Evolutionary conservation across 441 rosid species (phyloP), one percentile per base, ranked within the genome.

Genomic region (Hura crepitans): DNA sequence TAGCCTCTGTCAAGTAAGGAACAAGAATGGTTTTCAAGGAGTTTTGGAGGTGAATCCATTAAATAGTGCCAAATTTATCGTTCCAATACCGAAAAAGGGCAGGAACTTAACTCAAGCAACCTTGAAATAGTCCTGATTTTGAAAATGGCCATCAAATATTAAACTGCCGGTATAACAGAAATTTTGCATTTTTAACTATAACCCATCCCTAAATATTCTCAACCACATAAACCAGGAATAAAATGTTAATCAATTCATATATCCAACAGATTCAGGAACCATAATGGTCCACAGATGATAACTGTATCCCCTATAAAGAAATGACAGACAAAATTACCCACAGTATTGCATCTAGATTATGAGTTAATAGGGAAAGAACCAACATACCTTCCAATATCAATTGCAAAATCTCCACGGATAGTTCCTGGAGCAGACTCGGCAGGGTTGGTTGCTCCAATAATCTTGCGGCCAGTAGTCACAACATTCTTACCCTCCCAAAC

Each of bases 381-480:
- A 39, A 9, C 6, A 54, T 70, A 86, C 96, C 96, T 90, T 66
- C 98, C 98, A 75, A 89, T 88, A 55, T 91, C 96, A 71, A 93
- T 86, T 0, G 98, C 93, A 50, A 73, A 88, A 70, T 93, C 98
- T 4, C 98, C 98, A 68, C 98, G 95, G 80, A 93, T 93, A 43
- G 98, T 93, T 78, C 98, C 97, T 20, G 98, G 95, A 58, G 93
- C 97, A 67, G 98, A 82, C 0, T 84, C 89, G 0, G 96, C 87
- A 42, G 98, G 97, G 81, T 93, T 93, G 28, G 98, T 93, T 23
- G 96, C 98, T 54, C 98, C 98, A 54, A 93, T 93, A 27, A 93
- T 86, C 82, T 84, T 93, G 51, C 98, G 81, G 20, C 97, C 97
- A 0, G 98, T 91, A 10, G 74, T 9, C 11, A 93, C 98, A 63